These are phyloP conservation scores for Barnettozyma wickerhamii DNA, from an alignment of 805 yeast species.

Conservation along the genomic window DNA sequence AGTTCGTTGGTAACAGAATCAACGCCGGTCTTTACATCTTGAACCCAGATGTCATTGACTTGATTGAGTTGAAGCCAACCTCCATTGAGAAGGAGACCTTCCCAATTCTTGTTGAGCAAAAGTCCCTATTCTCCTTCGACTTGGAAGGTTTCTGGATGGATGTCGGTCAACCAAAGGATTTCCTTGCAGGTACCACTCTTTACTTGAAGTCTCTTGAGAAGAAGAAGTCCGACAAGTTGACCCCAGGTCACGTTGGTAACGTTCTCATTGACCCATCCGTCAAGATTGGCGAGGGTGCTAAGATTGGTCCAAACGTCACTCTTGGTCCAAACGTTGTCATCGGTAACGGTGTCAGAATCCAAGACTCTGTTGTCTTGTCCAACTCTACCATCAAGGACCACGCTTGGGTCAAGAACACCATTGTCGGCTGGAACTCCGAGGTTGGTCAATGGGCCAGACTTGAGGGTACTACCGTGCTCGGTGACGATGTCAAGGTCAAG, in stretches of 20 bases:
- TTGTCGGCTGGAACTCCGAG: slow-evolving; percentile 98
- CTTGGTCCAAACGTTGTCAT: slow-evolving; percentile 94
- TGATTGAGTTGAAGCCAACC: slow-evolving; percentile 97
- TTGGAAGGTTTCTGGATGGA: slow-evolving; percentile 99
- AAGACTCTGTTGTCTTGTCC: slow-evolving; percentile 88
- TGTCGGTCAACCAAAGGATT: slow-evolving; percentile 99
- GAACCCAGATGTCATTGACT: slow-evolving; percentile 95
- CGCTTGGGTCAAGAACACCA: slow-evolving; percentile 96
- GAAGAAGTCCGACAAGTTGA: slow-evolving; percentile 68
- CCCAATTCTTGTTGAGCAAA: slow-evolving; percentile 91
- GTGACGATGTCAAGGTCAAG: slow-evolving; percentile 98
- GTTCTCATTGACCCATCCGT: slow-evolving; percentile 95
- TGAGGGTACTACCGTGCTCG: slow-evolving; percentile 95
- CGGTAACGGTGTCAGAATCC: slow-evolving; percentile 98
- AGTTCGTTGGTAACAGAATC: slow-evolving; percentile 99
- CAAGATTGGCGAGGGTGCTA: slow-evolving; percentile 84
- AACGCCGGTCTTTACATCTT: slow-evolving; percentile 98
- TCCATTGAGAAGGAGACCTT: slow-evolving; percentile 99
- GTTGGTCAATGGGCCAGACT: slow-evolving; percentile 99
- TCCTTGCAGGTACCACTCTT: slow-evolving; percentile 90
- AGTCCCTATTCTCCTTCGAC: slow-evolving; percentile 89
- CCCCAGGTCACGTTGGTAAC: slow-evolving; percentile 71
- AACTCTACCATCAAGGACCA: slow-evolving; percentile 93
- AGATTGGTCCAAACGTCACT: slow-evolving; percentile 97
- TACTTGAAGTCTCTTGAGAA: slow-evolving; percentile 84